phyloP scores from a whole-genome alignment of 1,139 yeast species.

The Geotrichum europaeum region DNA sequence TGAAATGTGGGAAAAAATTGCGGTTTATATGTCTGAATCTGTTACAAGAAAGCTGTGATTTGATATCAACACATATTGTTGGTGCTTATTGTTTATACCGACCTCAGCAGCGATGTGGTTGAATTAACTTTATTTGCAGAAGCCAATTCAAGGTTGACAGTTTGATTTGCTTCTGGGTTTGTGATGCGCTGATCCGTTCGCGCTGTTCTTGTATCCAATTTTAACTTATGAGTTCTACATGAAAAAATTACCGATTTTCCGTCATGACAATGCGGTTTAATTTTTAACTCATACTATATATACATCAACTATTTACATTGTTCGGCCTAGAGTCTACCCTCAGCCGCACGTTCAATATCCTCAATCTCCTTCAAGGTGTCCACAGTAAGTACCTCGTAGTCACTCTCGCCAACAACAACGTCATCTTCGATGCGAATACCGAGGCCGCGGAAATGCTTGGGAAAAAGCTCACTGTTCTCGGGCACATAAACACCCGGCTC shows the following conservation, averaged over 20 bases:
- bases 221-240: not conserved
- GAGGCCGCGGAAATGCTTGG: constrained; percentile 75
- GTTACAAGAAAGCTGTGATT: not conserved
- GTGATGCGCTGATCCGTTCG: not conserved
- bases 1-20: not conserved
- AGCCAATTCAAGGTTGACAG: not conserved
- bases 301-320: not conserved
- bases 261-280: not conserved
- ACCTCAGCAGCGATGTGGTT: not conserved
- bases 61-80: not conserved
- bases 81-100: too few species aligned
- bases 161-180: not conserved
- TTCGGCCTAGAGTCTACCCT: not conserved
- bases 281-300: not conserved
- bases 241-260: not conserved
- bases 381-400: constrained; percentile 59
- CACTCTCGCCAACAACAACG: constrained; percentile 61
- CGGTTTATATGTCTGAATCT: not conserved
- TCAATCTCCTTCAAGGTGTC: constrained; percentile 80
- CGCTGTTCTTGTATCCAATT: not conserved
- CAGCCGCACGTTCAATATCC: constrained; percentile 54
- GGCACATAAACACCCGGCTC: constrained; percentile 96
- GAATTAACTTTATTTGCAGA: not conserved
- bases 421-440: constrained; percentile 96
- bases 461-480: constrained; percentile 54